Base-by-base conservation (phyloP, 2,329 filamentous ascomycete genomes). In the Penicillium palitans region DNA sequence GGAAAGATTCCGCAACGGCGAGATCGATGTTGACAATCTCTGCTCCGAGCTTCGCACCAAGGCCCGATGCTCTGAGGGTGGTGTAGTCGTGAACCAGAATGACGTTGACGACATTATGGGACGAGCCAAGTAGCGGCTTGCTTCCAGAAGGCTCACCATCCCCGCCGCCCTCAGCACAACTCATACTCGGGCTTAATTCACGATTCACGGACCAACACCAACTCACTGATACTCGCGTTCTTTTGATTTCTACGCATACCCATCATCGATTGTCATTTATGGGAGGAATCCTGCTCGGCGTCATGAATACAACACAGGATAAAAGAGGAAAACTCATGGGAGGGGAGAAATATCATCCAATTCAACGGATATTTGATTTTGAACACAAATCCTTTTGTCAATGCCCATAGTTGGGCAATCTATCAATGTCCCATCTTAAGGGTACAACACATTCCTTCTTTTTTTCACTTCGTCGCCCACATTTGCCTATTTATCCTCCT, bases 41-140 rank as follows among this genome's bases (percentile, higher is more conserved):
- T 99, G 95, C 78, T 90, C 89, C 5, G 93, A 99, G 72, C 85
- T 99, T 15, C 90, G 93, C 64, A 90, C 93, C 74, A 99, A 99
- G 79, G 95, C 95, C 58, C 95, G 93, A 72, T 99, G 95, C 75
- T 96, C 92, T 0, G 79, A 96, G 66, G 89, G 84, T 19, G 93
- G 95, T 17, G 91, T 96, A 13, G 91, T 96, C 19, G 90, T 99
- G 25, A 89, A 92, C 61, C 88, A 96, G 77, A 86, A 86, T 55
- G 93, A 98, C 69, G 96, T 98, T 67, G 90, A 96, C 71, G 85
- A 82, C 41, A 89, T 92, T 52, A 82, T 93, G 77, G 83, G 77
- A 40, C 73, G 76, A 56, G 74, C 67, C 24, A 68, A 70, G 33
- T 72, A 71, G 58, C 19, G 19, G 15, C 19, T 15, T 27, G 15